Conservation (phyloP, 1,284 basidiomycete genomes). For the Ceratobasidium sp. region DNA sequence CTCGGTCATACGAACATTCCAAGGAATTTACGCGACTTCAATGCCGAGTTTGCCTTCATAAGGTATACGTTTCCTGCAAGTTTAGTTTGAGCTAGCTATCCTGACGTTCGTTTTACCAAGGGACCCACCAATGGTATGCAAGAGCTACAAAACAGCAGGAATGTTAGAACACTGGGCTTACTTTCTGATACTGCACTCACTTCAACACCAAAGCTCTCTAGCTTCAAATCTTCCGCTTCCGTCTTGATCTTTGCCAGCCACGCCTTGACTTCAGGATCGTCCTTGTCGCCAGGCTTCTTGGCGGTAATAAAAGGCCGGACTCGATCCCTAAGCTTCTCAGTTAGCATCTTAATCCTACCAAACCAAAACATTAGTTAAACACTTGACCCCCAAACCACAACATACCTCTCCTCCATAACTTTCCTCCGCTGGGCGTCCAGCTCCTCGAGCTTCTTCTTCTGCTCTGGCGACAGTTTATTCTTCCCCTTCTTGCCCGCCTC, state of each 20-base stretch:
- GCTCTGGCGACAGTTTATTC: conserved; percentile 80
- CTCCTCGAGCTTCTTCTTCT: conserved; percentile 82
- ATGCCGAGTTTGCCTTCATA: conserved; percentile 90
- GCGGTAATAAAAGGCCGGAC: conserved; percentile 91
- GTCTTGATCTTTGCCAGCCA: conserved; percentile 82
- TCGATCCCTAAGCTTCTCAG: conserved; percentile 82
- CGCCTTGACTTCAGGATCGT: conserved; percentile 82
- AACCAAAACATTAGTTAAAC: neutral
- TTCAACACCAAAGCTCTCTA: conserved; percentile 98
- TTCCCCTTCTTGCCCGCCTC: conserved; percentile 61
- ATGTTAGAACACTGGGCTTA: neutral
- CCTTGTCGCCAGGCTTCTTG: conserved; percentile 83
- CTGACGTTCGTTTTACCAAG: neutral
- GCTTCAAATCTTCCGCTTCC: conserved; percentile 96
- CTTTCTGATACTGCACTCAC: conserved; percentile 57
- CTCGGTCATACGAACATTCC: conserved; percentile 73
- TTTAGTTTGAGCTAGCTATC: neutral
- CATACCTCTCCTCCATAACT: conserved; percentile 76
- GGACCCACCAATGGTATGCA: conserved; percentile 44
- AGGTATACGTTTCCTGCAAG: conserved; percentile 90
- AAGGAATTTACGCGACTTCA: conserved; percentile 92
- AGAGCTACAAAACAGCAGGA: neutral
- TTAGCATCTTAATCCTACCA: conserved; percentile 60
- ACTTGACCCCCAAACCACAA: conserved; percentile 22
- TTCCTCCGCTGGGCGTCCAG: conserved; percentile 82